Conservation (phyloP, 2,329 filamentous ascomycete genomes). For the Pseudogymnoascus sp. region DNA sequence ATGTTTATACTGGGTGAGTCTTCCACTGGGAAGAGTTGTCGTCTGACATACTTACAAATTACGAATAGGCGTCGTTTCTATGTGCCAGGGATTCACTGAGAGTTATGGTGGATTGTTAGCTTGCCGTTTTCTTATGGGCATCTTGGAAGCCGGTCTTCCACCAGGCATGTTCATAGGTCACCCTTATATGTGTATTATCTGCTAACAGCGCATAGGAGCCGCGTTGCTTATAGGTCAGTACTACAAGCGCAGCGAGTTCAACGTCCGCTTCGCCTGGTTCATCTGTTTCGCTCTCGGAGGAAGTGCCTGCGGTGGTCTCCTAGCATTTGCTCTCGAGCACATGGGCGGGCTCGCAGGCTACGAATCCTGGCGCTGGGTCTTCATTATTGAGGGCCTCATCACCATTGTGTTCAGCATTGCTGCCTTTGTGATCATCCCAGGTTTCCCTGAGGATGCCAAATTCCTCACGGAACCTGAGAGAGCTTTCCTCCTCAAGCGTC, state of each 20-base stretch:
- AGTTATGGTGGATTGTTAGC: conserved; percentile 30
- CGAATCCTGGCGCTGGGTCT: conserved; percentile 40
- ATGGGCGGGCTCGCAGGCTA: conserved; percentile 36
- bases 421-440: conserved; percentile 11
- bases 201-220: neutral
- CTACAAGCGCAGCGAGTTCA: conserved; percentile 25
- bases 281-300: conserved; percentile 32
- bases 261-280: conserved; percentile 27
- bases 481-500: conserved; percentile 13
- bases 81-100: conserved; percentile 35
- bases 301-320: conserved; percentile 35
- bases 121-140: conserved; percentile 24
- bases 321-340: conserved; percentile 36
- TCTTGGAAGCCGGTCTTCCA: conserved; percentile 23
- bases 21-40: neutral
- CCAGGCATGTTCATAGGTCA: conserved; percentile 21
- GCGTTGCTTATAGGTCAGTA: neutral
- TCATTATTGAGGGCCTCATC: conserved; percentile 29
- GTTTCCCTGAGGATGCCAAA: conserved; percentile 15
- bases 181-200: conserved; percentile 24
- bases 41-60: conserved; percentile 13
- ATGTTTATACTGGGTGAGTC: conserved; percentile 35
- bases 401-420: conserved; percentile 11
- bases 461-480: conserved; percentile 11
- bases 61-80: conserved; percentile 33